A percentile compares a stretch with the other conserved stretches of the same genome.
Conservation (phyloP, 176 grass and related monocot genomes). For the Eragrostis nindensis region DNA sequence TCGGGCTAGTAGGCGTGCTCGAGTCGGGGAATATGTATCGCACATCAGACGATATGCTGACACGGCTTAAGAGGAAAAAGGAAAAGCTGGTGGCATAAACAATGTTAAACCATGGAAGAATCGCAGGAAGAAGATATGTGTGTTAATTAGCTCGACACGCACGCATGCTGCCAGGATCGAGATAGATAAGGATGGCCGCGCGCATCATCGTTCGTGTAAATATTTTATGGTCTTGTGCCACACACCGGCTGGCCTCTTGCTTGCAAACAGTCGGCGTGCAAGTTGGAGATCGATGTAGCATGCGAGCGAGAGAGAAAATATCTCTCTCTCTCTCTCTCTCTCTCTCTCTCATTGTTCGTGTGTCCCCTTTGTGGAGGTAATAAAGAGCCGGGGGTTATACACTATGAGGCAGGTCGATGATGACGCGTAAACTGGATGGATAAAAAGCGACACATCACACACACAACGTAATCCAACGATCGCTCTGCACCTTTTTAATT, state of each 20-base stretch:
- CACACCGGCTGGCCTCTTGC: neutral
- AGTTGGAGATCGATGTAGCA: neutral
- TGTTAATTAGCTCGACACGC: neutral
- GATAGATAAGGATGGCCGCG: neutral
- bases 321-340: neutral
- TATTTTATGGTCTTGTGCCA: conserved; percentile 35
- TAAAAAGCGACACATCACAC: neutral
- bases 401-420: conserved; percentile 3
- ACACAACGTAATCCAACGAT: neutral
- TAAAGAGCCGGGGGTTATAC: neutral
- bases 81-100: neutral
- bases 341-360: neutral
- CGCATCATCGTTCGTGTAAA: neutral
- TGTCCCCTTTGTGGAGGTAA: neutral
- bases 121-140: conserved; percentile 32
- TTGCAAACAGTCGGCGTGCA: conserved; percentile 19
- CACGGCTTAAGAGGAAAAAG: neutral
- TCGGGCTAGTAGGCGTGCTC: neutral
- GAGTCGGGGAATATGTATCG: conserved; percentile 1
- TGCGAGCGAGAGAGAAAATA: too few species aligned
- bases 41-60: neutral
- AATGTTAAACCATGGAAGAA: conserved; percentile 36
- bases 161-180: conserved; percentile 34
- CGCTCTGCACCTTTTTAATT: neutral
- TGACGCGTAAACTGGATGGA: conserved; percentile 5